Evolutionary conservation across 1,139 yeast genomes (phyloP), one percentile per base, ranked within the genome.

Genomic region (Debaryomyces nepalensis): DNA sequence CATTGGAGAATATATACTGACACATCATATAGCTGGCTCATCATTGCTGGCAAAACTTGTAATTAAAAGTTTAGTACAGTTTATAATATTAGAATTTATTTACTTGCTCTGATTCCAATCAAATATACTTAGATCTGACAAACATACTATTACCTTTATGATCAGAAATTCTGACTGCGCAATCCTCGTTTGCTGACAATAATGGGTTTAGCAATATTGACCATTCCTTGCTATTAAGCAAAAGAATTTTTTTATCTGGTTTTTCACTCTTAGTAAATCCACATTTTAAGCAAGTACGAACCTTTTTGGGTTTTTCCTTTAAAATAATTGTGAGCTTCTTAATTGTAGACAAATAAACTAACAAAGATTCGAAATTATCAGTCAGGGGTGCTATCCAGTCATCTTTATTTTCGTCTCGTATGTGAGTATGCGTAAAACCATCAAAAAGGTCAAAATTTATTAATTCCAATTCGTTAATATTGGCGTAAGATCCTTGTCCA

Each of bases 361-460:
- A 48, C 22, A 73, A 61, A 4, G 54, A 50, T 26, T 61, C 64
- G 32, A 72, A 61, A 8, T 63, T 62, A 39, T 66, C 63, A 22
- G 46, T 49, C 41, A 50, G 56, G 1, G 53, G 51, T 33, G 53
- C 58, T 3, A 52, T 43, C 59, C 59, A 54, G n/a, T 56, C 55
- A 37, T 51, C 41, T 10, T 44, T 47, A 22, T 53, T 55, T 8
- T 48, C 45, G 22, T 48, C 55, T 31, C 46, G 26, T 2, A 35
- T 39, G 18, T 51, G 52, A 4, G 32, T 57, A 33, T 59, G 59
- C 10, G 55, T 51, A 21, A 52, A 53, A 39, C 60, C 50, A 27
- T 64, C 64, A 35, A 64, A 60, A 8, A 73, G 52, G 45, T 68
- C 72, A 44, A 73, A 71, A 43, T 70, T 66, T 1, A 56, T 49